Evolutionary conservation across 1,139 yeast species (phyloP).

Genomic region (Lizanozyma gosingica): DNA sequence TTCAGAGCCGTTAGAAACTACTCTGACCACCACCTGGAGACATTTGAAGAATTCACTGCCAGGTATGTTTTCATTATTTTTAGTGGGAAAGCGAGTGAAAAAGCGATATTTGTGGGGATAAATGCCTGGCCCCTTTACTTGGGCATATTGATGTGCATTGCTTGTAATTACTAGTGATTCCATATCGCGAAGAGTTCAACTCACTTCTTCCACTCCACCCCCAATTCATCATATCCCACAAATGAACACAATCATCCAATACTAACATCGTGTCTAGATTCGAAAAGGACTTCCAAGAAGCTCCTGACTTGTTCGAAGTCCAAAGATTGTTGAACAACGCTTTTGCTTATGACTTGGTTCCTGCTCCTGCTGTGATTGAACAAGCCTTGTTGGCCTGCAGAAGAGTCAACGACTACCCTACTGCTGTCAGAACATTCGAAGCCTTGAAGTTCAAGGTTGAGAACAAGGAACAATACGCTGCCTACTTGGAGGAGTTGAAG

Average conservation of each 20-base stretch:
- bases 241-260: slow-evolving; percentile 5
- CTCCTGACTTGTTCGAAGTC: slow-evolving; percentile 95
- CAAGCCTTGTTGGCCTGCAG: slow-evolving; percentile 97
- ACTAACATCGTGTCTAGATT: slow-evolving; percentile 43
- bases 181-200: too few species aligned
- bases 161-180: too few species aligned
- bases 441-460: slow-evolving; percentile 93
- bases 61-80: slow-evolving; percentile 49
- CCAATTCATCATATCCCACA: too few species aligned
- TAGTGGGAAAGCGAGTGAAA: too few species aligned
- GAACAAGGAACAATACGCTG: slow-evolving; percentile 85
- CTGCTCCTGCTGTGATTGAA: slow-evolving; percentile 93
- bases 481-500: slow-evolving; percentile 91
- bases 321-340: slow-evolving; percentile 87
- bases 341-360: slow-evolving; percentile 96
- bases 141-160: too few species aligned
- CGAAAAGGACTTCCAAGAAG: slow-evolving; percentile 96
- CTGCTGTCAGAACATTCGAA: slow-evolving; percentile 97
- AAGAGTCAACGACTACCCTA: slow-evolving; percentile 97
- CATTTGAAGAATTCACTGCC: slow-evolving; percentile 89
- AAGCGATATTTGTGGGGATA: too few species aligned
- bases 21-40: slow-evolving; percentile 80
- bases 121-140: too few species aligned
- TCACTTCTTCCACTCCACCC: too few species aligned
- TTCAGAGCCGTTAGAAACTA: slow-evolving; percentile 44